Base-by-base conservation (phyloP, 352 stramenopile species). In the Phytophthora pseudosyringae region DNA sequence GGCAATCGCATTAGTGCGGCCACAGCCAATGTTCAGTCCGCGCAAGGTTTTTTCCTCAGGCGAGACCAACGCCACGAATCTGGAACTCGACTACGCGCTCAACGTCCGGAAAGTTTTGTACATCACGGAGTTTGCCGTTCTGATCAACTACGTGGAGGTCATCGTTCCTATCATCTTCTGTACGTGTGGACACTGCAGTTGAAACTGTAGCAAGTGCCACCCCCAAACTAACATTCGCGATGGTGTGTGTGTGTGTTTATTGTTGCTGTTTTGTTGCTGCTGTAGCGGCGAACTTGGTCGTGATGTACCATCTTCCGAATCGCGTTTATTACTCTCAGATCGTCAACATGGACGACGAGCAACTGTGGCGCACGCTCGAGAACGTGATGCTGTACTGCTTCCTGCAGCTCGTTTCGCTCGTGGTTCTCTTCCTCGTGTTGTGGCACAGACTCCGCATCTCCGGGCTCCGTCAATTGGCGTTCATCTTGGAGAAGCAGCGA, bases 101-200 rank as follows among this genome's bases (percentile, higher is more conserved):
- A 46, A 67, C 16, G 46, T 67, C 0, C 48, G 70, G 3, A 45
- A 70, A 16, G 39, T 81, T 36, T 49, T 86, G 4, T 77, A 81
- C 32, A 59, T 80, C 29, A 73, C 74, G 6, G 74, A 83, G 61
- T 86, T 80, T 16, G 29, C 82, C 6, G 28, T 83, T 12, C 40
- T 83, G 43, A 63, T 76, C 38, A 77, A 86, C 45, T 81, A 72
- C 32, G 60, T 75, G 3, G 74, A 83, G n/a, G 69, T 81, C 4
- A 57, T 76, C 25, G 64, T 83, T 28, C 72, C 77, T 5, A 16
- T 73, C 3, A 71, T 83, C 25, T 81, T 81, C 52, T 63, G 74
- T 80, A 56, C 59, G 64, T 75, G 47, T 33, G 3, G 12, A 25
- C 26, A n/a, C 32, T 25, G 4, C 16, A 18, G 26, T 15, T 45